phyloP scores from a whole-genome alignment of 495 filamentous ascomycete species.

The Schizothecium vesticola region DNA sequence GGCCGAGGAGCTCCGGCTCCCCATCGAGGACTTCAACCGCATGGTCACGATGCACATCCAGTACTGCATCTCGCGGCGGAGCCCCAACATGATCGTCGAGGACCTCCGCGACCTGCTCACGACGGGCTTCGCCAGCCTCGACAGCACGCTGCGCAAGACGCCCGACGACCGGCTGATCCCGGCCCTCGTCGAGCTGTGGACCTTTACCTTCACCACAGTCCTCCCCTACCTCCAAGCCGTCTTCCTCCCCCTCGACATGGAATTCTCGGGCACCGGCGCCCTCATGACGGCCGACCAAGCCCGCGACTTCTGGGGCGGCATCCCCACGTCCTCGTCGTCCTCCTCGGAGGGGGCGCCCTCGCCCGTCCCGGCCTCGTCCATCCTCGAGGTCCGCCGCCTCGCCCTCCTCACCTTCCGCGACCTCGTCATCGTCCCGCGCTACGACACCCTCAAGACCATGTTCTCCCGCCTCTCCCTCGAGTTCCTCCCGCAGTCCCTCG shows the following conservation, averaged over 20 bases:
- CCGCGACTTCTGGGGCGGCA: constrained; percentile 78
- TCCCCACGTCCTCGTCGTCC: constrained; percentile 29
- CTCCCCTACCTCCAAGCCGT: constrained; percentile 95
- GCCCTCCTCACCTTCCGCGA: constrained; percentile 89
- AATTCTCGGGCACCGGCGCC: constrained; percentile 79
- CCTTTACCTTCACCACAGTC: constrained; percentile 81
- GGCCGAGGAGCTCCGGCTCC: constrained; percentile 80
- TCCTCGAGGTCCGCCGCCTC: constrained; percentile 83
- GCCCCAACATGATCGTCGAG: constrained; percentile 64
- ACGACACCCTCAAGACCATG: constrained; percentile 77
- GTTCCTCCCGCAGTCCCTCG: constrained; percentile 60
- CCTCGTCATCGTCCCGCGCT: constrained; percentile 75
- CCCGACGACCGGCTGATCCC: constrained; percentile 81
- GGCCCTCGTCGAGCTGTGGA: constrained; percentile 87
- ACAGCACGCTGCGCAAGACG: constrained; percentile 68
- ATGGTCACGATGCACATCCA: constrained; percentile 76
- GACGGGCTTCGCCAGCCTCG: constrained; percentile 80
- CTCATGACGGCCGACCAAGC: constrained; percentile 72
- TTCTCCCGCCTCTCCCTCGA: constrained; percentile 90
- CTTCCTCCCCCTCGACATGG: constrained; percentile 88
- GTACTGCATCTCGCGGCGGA: constrained; percentile 63
- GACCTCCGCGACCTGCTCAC: constrained; percentile 74
- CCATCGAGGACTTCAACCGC: constrained; percentile 91
- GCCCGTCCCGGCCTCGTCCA: constrained; percentile 29
- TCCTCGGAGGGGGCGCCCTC: not conserved